Percentiles rank a stretch among this genome's conserved stretches.
Conservation (phyloP, 2,329 filamentous ascomycete species). For the Beauveria asiatica region DNA sequence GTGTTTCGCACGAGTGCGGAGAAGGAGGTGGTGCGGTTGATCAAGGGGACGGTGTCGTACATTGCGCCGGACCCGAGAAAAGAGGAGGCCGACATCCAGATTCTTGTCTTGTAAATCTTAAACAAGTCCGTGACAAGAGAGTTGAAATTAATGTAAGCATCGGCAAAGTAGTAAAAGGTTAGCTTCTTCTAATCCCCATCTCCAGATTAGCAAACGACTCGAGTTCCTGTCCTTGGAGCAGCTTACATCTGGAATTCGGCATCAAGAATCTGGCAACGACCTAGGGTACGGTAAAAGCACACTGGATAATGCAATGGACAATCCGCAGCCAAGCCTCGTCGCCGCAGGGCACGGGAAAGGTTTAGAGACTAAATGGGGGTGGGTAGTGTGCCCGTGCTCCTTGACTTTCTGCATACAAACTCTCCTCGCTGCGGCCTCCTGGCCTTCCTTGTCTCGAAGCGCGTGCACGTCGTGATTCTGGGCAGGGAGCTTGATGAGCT, state of each 20-base stretch:
- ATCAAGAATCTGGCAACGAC: slow-evolving; percentile 95
- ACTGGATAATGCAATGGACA: no score
- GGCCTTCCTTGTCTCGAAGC: slow-evolving; percentile 90
- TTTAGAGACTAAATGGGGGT: no score
- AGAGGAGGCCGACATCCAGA: slow-evolving; percentile 99
- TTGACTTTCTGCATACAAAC: slow-evolving; percentile 95
- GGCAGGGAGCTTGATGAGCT: slow-evolving; percentile 91
- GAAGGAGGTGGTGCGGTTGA: slow-evolving; percentile 95
- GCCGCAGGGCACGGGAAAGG: no score
- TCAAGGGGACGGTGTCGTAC: slow-evolving; percentile 93
- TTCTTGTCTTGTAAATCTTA: slow-evolving; percentile 98
- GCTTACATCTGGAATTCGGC: slow-evolving; percentile 97
- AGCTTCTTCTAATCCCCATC: slow-evolving; percentile 95
- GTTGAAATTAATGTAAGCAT: slow-evolving; percentile 98
- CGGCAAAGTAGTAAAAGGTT: slow-evolving; percentile 98
- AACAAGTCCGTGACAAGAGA: slow-evolving; percentile 93
- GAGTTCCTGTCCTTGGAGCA: not conserved
- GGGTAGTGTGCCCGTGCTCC: slow-evolving; percentile 85
- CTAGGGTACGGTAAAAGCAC: no score
- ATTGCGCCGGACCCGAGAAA: slow-evolving; percentile 83
- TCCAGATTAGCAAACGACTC: slow-evolving; percentile 8
- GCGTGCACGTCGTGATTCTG: slow-evolving; percentile 84
- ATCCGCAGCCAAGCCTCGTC: no score
- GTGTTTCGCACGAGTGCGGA: slow-evolving; percentile 97
- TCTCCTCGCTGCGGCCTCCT: slow-evolving; percentile 94